Evolutionary conservation across 148 eudicot species (phyloP).

Genomic region (Linanthus parryae): DNA sequence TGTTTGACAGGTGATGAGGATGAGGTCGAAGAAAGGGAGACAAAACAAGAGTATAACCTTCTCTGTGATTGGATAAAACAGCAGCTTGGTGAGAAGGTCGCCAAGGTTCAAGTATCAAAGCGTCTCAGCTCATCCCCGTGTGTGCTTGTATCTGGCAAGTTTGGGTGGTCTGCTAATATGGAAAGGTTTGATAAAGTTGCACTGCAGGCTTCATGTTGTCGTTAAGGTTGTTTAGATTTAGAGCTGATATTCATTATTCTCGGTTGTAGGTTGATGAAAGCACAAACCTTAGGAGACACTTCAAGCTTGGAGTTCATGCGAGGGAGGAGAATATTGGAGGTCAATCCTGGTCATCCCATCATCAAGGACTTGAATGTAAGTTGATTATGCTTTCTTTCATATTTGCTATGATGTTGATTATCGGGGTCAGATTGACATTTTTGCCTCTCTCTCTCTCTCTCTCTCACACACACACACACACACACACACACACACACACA

Average conservation of each 20-base stretch:
- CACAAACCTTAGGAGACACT: slow-evolving; percentile 95
- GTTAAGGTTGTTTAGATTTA: not conserved
- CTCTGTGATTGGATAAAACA: slow-evolving; percentile 99
- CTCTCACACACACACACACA: no score
- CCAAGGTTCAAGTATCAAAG: slow-evolving; percentile 91
- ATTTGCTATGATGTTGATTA: no score
- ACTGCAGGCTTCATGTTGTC: not conserved
- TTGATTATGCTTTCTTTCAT: not conserved
- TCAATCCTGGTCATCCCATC: slow-evolving; percentile 96
- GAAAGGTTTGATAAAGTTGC: slow-evolving; percentile 48
- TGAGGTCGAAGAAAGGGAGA: slow-evolving; percentile 88
- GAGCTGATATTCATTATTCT: not conserved
- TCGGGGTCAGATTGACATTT: no score
- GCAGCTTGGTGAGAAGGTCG: slow-evolving; percentile 97
- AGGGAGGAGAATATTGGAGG: slow-evolving; percentile 90
- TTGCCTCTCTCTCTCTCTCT: no score
- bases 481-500: no score
- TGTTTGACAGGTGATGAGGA: slow-evolving; percentile 69
- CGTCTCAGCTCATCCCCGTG: slow-evolving; percentile 96
- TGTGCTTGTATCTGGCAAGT: slow-evolving; percentile 97
- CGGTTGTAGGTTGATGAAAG: slow-evolving; percentile 76
- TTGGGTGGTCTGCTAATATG: slow-evolving; percentile 99
- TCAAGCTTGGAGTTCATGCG: slow-evolving; percentile 96
- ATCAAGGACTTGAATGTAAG: slow-evolving; percentile 84
- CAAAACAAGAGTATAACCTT: slow-evolving; percentile 74